Percentiles rank a stretch among this genome's conserved stretches.
Evolutionary conservation across 495 filamentous ascomycete species (phyloP).

Genomic region (Penicillium antarcticum): DNA sequence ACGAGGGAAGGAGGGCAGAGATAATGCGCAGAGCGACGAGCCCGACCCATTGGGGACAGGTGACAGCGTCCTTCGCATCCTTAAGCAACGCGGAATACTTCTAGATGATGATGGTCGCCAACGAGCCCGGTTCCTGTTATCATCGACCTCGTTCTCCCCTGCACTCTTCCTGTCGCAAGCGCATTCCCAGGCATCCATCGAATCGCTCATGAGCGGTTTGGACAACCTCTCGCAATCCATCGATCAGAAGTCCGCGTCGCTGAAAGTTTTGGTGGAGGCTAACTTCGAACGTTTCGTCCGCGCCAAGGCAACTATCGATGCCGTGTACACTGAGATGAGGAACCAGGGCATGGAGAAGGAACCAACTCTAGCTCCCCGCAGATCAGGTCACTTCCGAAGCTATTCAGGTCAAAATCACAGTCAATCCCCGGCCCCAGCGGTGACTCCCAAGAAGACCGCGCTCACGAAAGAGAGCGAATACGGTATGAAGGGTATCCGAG

Average conservation of each 20-base stretch:
- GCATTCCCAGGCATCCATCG: constrained; percentile 77
- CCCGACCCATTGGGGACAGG: constrained; percentile 80
- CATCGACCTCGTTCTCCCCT: constrained; percentile 92
- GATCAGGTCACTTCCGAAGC: constrained; percentile 57
- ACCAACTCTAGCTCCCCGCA: constrained; percentile 53
- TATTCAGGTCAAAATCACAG: constrained; percentile 48
- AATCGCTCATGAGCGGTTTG: constrained; percentile 73
- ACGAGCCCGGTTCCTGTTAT: constrained; percentile 88
- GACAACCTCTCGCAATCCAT: constrained; percentile 83
- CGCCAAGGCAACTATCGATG: constrained; percentile 95
- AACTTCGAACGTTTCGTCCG: constrained; percentile 98
- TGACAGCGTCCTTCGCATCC: constrained; percentile 77
- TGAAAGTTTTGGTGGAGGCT: constrained; percentile 93
- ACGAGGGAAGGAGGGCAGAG: constrained; percentile 61
- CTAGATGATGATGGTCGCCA: constrained; percentile 82
- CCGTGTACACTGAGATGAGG: constrained; percentile 97
- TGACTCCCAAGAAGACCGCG: constrained; percentile 71
- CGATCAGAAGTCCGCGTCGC: constrained; percentile 91
- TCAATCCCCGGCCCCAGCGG: constrained; percentile 27
- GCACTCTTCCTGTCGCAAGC: constrained; percentile 87
- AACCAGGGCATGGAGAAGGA: constrained; percentile 70
- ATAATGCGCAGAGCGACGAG: constrained; percentile 85
- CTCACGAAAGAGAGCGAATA: constrained; percentile 92
- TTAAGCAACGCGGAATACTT: constrained; percentile 71
- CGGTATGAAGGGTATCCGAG: constrained; percentile 84